Base-by-base conservation (phyloP, 164 flowering plant species). In the Magnolia kwangsiensis region DNA sequence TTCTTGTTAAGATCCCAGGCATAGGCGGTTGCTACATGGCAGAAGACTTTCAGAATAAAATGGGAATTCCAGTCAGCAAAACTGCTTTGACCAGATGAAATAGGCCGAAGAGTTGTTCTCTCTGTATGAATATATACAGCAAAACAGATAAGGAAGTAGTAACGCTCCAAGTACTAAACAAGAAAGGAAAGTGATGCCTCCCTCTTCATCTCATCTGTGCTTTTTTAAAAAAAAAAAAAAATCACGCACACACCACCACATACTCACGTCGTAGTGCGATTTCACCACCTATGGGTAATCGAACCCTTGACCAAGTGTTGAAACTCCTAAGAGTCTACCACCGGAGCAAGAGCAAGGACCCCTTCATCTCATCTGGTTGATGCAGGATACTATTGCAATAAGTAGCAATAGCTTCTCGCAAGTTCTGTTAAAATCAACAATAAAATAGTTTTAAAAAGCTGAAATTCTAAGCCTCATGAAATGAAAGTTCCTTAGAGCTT, bases 81-180 rank as follows among this genome's bases (percentile, higher is more conserved):
- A 85, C 89, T 88, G 78, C 83, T 84, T 74, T 84, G 89, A 80
- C 80, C 82, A 78, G 80, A 78, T 20, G 89, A 85, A 81, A 78
- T 83, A 74, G 92, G 85, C 69, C 65, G 86, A 58, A 89, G 88
- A 16, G 88, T 88, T 76, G 86, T 83, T 95, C 29, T 27, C 29
- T 27, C 29, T 27, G 29, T 27, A 27, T 27, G 29, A 27, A 27
- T 27, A 27, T 27, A 27, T 27, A 27, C 29, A 27, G 29, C 29
- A 27, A 27, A 27, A 27, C 29, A 27, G 2, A 27, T 27, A 63
- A 93, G 96, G 82, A 88, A 95, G 87, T 95, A 95, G 83, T 95
- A 95, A 83, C 96, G 87, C 78, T 95, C 98, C 87, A 95, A 80
- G 85, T 95, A 95, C 86, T 95, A 98, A 80, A 95, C 90, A 80